phyloP scores from a whole-genome alignment of 2,329 filamentous ascomycete genomes.

The Trichophyton schoenleinii region DNA sequence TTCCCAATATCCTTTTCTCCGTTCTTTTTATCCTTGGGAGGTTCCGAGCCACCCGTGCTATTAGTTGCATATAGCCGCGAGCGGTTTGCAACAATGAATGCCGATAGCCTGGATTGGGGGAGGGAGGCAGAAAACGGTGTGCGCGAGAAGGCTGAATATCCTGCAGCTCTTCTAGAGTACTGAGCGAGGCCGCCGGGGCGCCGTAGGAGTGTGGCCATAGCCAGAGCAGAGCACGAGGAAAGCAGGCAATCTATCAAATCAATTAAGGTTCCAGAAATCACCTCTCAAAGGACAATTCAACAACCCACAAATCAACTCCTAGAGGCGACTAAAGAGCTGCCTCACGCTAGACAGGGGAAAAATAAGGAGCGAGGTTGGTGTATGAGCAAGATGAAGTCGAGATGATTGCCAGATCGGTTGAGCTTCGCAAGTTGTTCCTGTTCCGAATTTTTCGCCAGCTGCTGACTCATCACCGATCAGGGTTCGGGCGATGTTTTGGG shows the following conservation, averaged over 20 bases:
- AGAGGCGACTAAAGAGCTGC: neutral
- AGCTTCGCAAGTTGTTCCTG: constrained; percentile 1
- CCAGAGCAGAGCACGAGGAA: constrained; percentile 19
- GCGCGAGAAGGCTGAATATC: constrained; percentile 40
- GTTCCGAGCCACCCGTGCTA: constrained; percentile 35
- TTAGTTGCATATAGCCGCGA: constrained; percentile 32
- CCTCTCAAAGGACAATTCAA: neutral
- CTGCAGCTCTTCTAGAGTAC: constrained; percentile 46
- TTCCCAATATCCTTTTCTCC: constrained; percentile 20
- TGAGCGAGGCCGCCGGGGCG: constrained; percentile 54
- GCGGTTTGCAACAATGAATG: constrained; percentile 23
- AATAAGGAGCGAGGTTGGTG: neutral
- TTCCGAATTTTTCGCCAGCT: constrained; percentile 1
- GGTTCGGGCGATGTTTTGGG: neutral
- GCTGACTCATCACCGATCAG: neutral
- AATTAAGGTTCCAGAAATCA: neutral
- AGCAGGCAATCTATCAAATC: neutral
- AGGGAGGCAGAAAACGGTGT: constrained; percentile 28
- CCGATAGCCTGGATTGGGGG: constrained; percentile 28
- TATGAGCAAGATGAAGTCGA: neutral
- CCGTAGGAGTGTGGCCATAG: constrained; percentile 56
- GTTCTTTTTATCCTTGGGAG: constrained; percentile 27
- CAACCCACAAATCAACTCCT: neutral
- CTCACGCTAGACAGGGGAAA: neutral
- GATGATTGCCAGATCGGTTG: constrained; percentile 1